Base-by-base conservation (phyloP, 441 rosid genomes). In the Breynia disticha region DNA sequence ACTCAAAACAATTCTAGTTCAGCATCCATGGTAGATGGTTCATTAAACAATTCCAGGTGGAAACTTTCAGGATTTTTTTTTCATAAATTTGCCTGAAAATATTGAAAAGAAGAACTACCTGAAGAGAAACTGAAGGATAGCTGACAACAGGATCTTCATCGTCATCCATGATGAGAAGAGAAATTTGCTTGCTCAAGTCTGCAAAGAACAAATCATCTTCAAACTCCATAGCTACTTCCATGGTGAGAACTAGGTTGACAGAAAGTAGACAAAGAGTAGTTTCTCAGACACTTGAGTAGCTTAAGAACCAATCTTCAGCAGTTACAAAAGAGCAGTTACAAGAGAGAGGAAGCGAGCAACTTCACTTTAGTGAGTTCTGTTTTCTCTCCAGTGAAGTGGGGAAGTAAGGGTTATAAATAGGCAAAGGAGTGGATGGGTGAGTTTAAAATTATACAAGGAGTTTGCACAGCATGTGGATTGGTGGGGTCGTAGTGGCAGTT, bases 111-210 rank as follows among this genome's bases (percentile, higher is more conserved):
- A 39, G 45, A 15, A 39, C 41, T 50, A 85, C 98, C 95, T 87
- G 90, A 38, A 75, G 70, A 60, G 88, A 70, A 67, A 77, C 71
- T 51, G 94, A 63, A 51, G 86, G 72, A 11, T 54, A 67, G 52
- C 54, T 67, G 39, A 79, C 60, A 61, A 77, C 70, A 19, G 86
- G 74, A 66, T 67, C 74, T 15, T 84, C 83, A 50, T 90, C 89
- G 48, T 81, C 98, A 48, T 90, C 98, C 93, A 79, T 87, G 65
- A 87, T 87, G 7, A 90, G 90, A 55, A 90, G 90, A 57, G 96
- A 82, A 63, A 90, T 85, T 60, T 75, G 93, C 79, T 72, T 85
- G 86, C 90, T 87, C 41, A 90, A 70, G 70, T 87, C 95, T 55
- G 93, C 96, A 63, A 85, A 90, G 66, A 75, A 76, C 70, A 82